Evolutionary conservation across 495 filamentous ascomycete genomes (phyloP).

Genomic region (Neurospora discreta): DNA sequence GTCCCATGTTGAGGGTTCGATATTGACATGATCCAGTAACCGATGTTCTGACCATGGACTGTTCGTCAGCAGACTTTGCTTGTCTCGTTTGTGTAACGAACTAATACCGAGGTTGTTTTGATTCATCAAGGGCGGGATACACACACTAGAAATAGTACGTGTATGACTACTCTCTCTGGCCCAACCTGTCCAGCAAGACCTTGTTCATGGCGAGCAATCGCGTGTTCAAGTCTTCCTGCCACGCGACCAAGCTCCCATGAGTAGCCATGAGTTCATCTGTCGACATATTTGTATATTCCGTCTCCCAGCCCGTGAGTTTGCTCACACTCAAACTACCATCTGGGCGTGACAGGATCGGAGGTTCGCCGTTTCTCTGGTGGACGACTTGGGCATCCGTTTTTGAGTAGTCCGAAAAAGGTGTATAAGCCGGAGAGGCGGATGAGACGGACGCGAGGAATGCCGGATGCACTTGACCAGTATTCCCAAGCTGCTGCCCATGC

Average conservation of each 20-base stretch:
- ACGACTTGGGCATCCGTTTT: background rate
- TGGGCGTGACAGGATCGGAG: background rate
- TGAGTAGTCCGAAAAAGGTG: background rate
- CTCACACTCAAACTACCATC: background rate
- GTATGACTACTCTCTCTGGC: background rate
- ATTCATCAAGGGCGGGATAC: background rate
- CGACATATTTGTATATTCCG: constrained; percentile 5
- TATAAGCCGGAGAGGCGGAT: background rate
- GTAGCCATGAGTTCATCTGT: background rate
- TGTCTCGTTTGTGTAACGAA: background rate
- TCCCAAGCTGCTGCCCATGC: background rate
- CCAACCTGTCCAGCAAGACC: constrained; percentile 4
- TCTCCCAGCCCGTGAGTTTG: constrained; percentile 9
- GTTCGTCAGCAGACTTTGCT: background rate
- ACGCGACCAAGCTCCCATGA: constrained; percentile 5
- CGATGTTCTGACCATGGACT: background rate
- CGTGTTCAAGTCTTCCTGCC: constrained; percentile 13
- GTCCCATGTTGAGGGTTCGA: background rate
- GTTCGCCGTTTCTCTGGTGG: background rate
- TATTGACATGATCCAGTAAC: background rate
- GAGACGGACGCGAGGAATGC: background rate
- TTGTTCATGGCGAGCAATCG: constrained; percentile 11
- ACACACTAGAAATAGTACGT: too few relatives aligned
- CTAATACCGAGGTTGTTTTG: background rate
- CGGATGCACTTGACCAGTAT: background rate